Evolutionary conservation across 2,329 filamentous ascomycete genomes (phyloP).

Genomic region (Ascochyta viciae-villosae): DNA sequence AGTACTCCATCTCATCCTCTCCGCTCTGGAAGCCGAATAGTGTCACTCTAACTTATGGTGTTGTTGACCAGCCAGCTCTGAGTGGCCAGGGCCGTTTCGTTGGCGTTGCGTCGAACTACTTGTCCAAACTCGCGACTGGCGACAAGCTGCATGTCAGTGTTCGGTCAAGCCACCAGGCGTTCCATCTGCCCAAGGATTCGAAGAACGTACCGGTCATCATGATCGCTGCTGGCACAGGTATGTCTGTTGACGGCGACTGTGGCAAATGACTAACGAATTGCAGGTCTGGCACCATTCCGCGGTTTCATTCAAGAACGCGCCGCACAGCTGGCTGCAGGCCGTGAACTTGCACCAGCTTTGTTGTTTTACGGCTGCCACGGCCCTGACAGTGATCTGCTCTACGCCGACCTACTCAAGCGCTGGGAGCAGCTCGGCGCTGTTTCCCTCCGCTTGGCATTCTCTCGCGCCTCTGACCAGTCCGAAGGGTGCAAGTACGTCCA

Average conservation of each 20-base stretch:
- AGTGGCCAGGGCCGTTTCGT: constrained; percentile 53
- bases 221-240: constrained; percentile 46
- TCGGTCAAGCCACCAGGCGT: constrained; percentile 50
- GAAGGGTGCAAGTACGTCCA: constrained; percentile 62
- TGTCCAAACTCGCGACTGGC: constrained; percentile 49
- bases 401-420: constrained; percentile 62
- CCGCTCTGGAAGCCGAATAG: constrained; percentile 65
- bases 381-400: constrained; percentile 65
- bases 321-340: constrained; percentile 55
- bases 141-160: constrained; percentile 54
- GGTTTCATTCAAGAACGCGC: constrained; percentile 53
- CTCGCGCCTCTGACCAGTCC: constrained; percentile 51
- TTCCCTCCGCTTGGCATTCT: constrained; percentile 67
- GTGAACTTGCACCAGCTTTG: constrained; percentile 65
- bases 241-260: neutral
- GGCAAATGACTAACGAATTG: neutral
- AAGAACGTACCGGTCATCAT: constrained; percentile 53
- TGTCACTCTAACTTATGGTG: constrained; percentile 71
- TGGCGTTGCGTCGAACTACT: constrained; percentile 54
- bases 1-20: constrained; percentile 81
- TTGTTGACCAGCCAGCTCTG: constrained; percentile 65
- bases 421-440: constrained; percentile 70
- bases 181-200: constrained; percentile 53
- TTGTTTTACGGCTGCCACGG: constrained; percentile 70
- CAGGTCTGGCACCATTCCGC: constrained; percentile 54